Conservation (phyloP, 2,329 filamentous ascomycete genomes). For the Nigrospora osmanthi region DNA sequence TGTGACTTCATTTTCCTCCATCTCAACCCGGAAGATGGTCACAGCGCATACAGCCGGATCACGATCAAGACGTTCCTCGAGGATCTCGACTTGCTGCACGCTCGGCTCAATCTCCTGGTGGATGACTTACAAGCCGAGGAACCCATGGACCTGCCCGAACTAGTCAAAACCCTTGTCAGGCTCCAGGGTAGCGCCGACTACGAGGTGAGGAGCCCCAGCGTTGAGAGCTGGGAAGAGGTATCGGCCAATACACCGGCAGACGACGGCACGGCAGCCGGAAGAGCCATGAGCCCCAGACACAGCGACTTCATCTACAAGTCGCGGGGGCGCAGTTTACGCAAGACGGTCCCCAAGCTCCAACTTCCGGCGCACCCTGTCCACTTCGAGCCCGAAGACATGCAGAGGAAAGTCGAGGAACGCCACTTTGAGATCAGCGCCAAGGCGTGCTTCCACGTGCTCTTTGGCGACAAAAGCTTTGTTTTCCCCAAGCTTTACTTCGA, state of each 20-base stretch:
- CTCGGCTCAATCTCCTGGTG: slow-evolving; percentile 77
- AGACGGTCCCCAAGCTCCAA: slow-evolving; percentile 62
- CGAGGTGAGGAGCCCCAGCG: slow-evolving; percentile 59
- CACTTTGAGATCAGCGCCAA: slow-evolving; percentile 90
- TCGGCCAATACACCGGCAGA: slow-evolving; percentile 53
- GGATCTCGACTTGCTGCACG: slow-evolving; percentile 72
- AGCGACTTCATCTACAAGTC: slow-evolving; percentile 26
- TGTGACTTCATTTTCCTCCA: slow-evolving; percentile 92
- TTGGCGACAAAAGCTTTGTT: slow-evolving; percentile 91
- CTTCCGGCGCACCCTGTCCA: slow-evolving; percentile 73
- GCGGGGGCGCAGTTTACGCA: slow-evolving; percentile 25
- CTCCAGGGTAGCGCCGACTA: slow-evolving; percentile 58
- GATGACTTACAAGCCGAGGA: slow-evolving; percentile 70
- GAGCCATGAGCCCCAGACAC: slow-evolving; percentile 23
- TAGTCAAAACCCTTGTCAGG: slow-evolving; percentile 65
- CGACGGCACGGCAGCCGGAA: slow-evolving; percentile 39
- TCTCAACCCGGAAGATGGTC: slow-evolving; percentile 52
- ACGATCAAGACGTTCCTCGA: slow-evolving; percentile 93
- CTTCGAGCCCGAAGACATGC: slow-evolving; percentile 79
- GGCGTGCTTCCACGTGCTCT: slow-evolving; percentile 90
- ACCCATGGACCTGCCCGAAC: slow-evolving; percentile 58
- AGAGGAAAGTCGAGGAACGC: slow-evolving; percentile 65
- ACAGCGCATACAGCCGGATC: slow-evolving; percentile 62
- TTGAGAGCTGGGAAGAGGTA: slow-evolving; percentile 88
- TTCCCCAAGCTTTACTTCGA: slow-evolving; percentile 90